Evolutionary conservation across 768 basidiomycete species (phyloP).

Genomic region (Tulasnella calospora): DNA sequence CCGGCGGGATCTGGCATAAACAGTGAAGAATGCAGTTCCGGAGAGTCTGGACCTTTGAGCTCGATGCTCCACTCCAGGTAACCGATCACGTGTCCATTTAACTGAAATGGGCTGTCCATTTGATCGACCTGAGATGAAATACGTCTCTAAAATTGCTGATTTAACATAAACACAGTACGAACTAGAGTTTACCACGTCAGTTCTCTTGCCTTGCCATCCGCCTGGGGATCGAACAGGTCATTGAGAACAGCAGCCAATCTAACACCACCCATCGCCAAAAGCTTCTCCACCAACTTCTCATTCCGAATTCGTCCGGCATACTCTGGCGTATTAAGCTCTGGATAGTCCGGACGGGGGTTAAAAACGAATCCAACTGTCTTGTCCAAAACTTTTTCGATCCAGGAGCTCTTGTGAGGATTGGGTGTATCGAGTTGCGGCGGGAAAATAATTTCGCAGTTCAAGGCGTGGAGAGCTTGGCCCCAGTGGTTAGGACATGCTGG

Average conservation of each 20-base stretch:
- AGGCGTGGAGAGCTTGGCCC: slow-evolving; percentile 61
- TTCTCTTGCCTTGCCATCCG: slow-evolving; percentile 2
- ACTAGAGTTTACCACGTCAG: not conserved
- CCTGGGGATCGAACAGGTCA: slow-evolving; percentile 49
- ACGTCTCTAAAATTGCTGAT: not conserved
- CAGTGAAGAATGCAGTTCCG: too few species aligned
- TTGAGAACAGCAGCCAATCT: slow-evolving; percentile 82
- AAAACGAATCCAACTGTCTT: slow-evolving; percentile 35
- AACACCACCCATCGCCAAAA: slow-evolving; percentile 78
- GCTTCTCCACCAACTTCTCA: slow-evolving; percentile 68
- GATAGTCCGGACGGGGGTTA: slow-evolving; percentile 35
- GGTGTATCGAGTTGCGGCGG: slow-evolving; percentile 57
- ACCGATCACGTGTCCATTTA: too few species aligned
- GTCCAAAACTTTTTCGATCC: slow-evolving; percentile 31
- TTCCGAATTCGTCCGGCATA: slow-evolving; percentile 68
- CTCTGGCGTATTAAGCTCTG: slow-evolving; percentile 76
- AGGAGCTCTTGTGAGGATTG: slow-evolving; percentile 9
- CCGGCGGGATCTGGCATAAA: too few species aligned
- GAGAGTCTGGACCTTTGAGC: too few species aligned
- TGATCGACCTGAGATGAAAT: not conserved
- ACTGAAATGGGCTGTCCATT: too few species aligned
- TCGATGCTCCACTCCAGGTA: too few species aligned
- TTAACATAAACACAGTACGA: not conserved
- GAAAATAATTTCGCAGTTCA: slow-evolving; percentile 83
- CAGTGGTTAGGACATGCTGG: slow-evolving; percentile 48